A percentile compares a stretch with the other conserved stretches of the same genome.
phyloP scores from a whole-genome alignment of 805 yeast genomes.

The Barnettozyma wickerhamii region DNA sequence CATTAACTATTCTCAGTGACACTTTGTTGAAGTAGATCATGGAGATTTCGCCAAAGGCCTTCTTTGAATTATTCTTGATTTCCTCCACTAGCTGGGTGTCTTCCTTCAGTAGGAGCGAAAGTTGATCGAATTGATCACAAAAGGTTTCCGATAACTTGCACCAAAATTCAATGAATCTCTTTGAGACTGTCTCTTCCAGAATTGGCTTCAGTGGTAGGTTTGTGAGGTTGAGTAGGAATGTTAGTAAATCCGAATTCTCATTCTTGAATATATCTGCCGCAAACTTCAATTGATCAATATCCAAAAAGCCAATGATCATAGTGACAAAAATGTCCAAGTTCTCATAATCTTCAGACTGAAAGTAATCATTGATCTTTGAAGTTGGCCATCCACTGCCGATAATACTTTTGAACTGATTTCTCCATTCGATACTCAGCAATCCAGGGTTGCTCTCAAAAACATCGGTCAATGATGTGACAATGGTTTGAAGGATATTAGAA shows the following conservation, averaged over 20 bases:
- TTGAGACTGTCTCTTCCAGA: slow-evolving; percentile 53
- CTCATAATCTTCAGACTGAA: slow-evolving; percentile 32
- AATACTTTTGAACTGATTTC: slow-evolving; percentile 19
- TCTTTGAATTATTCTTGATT: slow-evolving; percentile 30
- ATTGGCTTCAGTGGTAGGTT: slow-evolving; percentile 54
- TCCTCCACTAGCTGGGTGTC: slow-evolving; percentile 28
- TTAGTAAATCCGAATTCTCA: slow-evolving; percentile 37
- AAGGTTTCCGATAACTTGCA: slow-evolving; percentile 56
- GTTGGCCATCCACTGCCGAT: slow-evolving; percentile 45
- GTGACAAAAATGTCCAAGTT: slow-evolving; percentile 40
- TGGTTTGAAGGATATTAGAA: slow-evolving; percentile 9
- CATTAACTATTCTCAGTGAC: slow-evolving; percentile 37
- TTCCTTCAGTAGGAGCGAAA: slow-evolving; percentile 29
- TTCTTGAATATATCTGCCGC: slow-evolving; percentile 35
- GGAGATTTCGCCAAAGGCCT: slow-evolving; percentile 48
- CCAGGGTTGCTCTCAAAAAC: slow-evolving; percentile 27
- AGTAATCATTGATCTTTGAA: slow-evolving; percentile 31
- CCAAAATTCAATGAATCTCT: slow-evolving; percentile 64
- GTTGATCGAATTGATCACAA: slow-evolving; percentile 42
- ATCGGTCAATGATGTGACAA: slow-evolving; percentile 17
- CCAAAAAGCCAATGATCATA: slow-evolving; percentile 42
- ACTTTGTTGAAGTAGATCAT: slow-evolving; percentile 66
- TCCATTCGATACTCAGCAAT: slow-evolving; percentile 18
- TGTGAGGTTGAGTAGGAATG: slow-evolving; percentile 49
- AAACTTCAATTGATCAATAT: slow-evolving; percentile 40